Evolutionary conservation across 2,329 filamentous ascomycete species (phyloP).

Genomic region (Penicillium crustosum): DNA sequence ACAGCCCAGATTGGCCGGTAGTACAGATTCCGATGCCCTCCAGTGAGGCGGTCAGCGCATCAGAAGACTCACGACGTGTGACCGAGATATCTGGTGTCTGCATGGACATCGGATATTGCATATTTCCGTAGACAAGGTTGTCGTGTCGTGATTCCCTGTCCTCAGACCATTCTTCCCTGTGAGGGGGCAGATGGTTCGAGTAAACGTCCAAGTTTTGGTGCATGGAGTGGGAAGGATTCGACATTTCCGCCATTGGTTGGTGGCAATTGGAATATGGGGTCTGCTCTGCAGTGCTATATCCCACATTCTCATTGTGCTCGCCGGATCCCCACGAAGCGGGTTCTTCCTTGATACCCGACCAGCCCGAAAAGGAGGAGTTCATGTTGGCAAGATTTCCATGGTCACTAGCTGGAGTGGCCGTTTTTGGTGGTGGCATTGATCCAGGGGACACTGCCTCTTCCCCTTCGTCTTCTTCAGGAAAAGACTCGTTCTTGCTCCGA

Average conservation of each 20-base stretch:
- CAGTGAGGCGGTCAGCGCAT: conserved; percentile 36
- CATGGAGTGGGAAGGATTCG: conserved; percentile 16
- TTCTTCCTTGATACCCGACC: conserved; percentile 30
- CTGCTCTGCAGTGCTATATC: conserved; percentile 25
- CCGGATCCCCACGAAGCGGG: conserved; percentile 30
- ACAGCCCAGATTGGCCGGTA: conserved; percentile 23
- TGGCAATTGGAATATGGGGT: conserved; percentile 23
- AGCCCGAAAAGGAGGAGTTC: conserved; percentile 29
- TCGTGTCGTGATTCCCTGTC: conserved; percentile 27
- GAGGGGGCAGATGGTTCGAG: conserved; percentile 17
- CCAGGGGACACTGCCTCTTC: conserved; percentile 33
- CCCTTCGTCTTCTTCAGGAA: conserved; percentile 22
- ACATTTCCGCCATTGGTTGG: conserved; percentile 23
- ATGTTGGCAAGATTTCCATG: conserved; percentile 17
- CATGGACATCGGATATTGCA: conserved; percentile 34
- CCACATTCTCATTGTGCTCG: conserved; percentile 25
- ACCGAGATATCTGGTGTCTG: conserved; percentile 33
- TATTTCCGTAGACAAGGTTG: conserved; percentile 30
- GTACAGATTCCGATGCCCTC: conserved; percentile 40
- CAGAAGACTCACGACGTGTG: conserved; percentile 35
- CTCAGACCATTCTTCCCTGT: conserved; percentile 32
- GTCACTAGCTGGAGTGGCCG: conserved; percentile 16
- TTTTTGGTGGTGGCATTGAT: conserved; percentile 25
- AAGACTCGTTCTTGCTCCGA: conserved; percentile 19
- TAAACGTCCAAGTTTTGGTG: conserved; percentile 18